Conservation (phyloP, 148 eudicot genomes). For the Mesembryanthemum crystallinum region DNA sequence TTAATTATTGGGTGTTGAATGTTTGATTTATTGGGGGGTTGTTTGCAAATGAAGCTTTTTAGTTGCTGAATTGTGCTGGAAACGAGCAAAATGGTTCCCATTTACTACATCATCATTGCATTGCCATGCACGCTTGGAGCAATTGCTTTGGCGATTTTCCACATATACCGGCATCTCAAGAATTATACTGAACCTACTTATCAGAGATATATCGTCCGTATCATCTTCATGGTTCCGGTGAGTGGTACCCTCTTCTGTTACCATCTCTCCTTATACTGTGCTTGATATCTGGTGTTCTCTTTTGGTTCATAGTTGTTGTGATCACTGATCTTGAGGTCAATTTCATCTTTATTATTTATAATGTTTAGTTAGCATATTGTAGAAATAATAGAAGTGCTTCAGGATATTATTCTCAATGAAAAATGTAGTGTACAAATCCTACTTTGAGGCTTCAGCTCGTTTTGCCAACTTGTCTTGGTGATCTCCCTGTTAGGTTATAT, state of each 20-base stretch:
- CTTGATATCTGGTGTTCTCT: not conserved
- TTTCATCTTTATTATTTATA: too few relatives aligned
- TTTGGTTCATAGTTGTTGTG: not conserved
- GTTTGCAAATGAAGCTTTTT: slow-evolving; percentile 9
- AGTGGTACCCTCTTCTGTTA: slow-evolving; percentile 31
- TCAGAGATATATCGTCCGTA: slow-evolving; percentile 93
- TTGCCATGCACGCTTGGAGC: slow-evolving; percentile 92
- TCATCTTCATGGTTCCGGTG: slow-evolving; percentile 97
- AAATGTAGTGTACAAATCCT: not conserved
- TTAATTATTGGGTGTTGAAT: not conserved
- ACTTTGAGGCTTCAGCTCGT: not conserved
- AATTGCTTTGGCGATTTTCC: slow-evolving; percentile 62
- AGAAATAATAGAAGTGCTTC: not conserved
- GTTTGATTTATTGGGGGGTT: not conserved
- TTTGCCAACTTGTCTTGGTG: not conserved
- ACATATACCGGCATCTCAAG: slow-evolving; percentile 78
- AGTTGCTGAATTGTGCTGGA: slow-evolving; percentile 34
- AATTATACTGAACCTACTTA: slow-evolving; percentile 97
- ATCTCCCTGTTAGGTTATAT: too few relatives aligned
- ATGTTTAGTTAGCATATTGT: too few relatives aligned
- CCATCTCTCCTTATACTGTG: not conserved
- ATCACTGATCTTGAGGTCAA: too few relatives aligned
- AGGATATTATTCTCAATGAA: not conserved
- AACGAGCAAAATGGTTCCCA: slow-evolving; percentile 57
- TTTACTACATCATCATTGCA: slow-evolving; percentile 67